A percentile compares a stretch with the other conserved stretches of the same genome.
Conservation (phyloP, 345 rosid genomes). For the Mangifera indica region DNA sequence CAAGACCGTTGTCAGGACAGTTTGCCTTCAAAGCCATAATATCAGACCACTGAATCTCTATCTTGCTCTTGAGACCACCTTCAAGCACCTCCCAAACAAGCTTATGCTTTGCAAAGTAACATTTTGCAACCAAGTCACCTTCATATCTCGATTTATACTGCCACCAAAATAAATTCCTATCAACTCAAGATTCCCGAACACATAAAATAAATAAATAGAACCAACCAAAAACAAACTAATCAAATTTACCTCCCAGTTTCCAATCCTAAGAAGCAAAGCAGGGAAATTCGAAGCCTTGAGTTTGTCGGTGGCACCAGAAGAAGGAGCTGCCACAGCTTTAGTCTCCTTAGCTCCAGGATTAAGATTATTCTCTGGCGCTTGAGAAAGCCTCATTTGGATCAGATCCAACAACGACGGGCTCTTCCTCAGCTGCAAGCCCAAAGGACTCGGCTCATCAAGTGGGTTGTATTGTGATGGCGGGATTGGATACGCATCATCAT, state of each 20-base stretch:
- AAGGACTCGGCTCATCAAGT: constrained; percentile 93
- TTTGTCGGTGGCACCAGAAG: constrained; percentile 50
- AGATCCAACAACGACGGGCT: constrained; percentile 91
- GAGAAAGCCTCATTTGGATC: constrained; percentile 87
- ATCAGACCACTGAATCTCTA: constrained; percentile 99
- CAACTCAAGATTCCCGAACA: constrained; percentile 1
- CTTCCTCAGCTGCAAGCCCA: constrained; percentile 87
- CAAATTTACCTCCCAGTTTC: constrained; percentile 81
- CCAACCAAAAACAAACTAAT: constrained; percentile 10
- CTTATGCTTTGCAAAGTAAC: constrained; percentile 98
- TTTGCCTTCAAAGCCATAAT: constrained; percentile 85
- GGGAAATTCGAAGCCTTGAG: constrained; percentile 97
- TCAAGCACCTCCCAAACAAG: constrained; percentile 99
- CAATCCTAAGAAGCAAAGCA: constrained; percentile 75
- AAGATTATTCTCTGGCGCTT: constrained; percentile 27
- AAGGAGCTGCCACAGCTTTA: constrained; percentile 25
- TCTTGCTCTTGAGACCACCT: constrained; percentile 94
- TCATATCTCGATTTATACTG: constrained; percentile 95
- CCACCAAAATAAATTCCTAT: constrained; percentile 12
- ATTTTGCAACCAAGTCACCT: constrained; percentile 99
- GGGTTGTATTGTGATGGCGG: constrained; percentile 72
- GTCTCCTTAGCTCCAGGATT: constrained; percentile 43
- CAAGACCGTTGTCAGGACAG: constrained; percentile 83
- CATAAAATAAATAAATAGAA: not conserved
- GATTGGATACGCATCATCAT: constrained; percentile 51